phyloP scores from a whole-genome alignment of 2,329 filamentous ascomycete species.

The Ophiostoma sp. region DNA sequence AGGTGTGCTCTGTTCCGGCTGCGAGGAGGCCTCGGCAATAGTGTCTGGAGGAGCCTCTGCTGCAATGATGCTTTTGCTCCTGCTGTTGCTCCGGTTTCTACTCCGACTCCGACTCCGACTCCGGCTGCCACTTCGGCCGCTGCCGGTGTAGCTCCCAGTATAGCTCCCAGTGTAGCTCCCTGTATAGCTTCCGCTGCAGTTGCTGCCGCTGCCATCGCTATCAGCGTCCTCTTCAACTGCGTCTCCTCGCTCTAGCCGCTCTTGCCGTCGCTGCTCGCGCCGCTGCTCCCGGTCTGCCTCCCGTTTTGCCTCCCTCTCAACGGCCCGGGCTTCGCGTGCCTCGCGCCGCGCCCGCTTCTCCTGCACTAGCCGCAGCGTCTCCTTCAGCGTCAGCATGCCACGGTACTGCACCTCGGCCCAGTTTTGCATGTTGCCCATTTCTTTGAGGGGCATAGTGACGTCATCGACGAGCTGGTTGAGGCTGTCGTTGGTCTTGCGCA shows the following conservation, averaged over 20 bases:
- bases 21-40: background rate
- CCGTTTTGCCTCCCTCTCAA: conserved; percentile 24
- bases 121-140: conserved; percentile 25
- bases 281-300: background rate
- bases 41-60: background rate
- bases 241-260: background rate
- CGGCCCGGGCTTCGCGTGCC: conserved; percentile 14
- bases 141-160: conserved; percentile 10
- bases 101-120: conserved; percentile 35
- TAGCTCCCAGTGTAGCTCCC: conserved; percentile 24
- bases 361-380: conserved; percentile 56
- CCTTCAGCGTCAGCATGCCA: conserved; percentile 59
- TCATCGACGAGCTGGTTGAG: conserved; percentile 59
- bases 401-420: conserved; percentile 78
- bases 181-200: conserved; percentile 19
- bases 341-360: conserved; percentile 27
- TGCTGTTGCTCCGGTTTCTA: conserved; percentile 24
- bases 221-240: background rate
- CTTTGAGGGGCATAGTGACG: conserved; percentile 63
- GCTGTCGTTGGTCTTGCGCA: conserved; percentile 61
- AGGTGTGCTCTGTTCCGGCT: background rate
- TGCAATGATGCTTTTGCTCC: background rate
- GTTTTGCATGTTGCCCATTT: conserved; percentile 77
- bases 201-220: background rate
- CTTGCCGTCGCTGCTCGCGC: background rate